Evolutionary conservation across 345 rosid species (phyloP).

Genomic region (Clarkia xantiana): DNA sequence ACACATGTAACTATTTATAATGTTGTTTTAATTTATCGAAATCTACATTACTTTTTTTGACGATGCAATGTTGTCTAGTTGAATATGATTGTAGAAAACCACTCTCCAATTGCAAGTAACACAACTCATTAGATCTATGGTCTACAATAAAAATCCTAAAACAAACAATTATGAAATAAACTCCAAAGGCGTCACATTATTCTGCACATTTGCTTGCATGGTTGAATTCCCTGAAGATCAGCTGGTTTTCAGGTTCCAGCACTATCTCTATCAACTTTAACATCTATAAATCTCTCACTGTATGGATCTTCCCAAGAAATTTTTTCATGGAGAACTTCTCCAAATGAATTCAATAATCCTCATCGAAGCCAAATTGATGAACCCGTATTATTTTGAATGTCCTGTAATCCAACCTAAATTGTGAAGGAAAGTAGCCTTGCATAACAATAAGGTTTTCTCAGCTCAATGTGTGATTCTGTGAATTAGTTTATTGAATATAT

Average conservation of each 20-base stretch:
- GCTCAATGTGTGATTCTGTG: constrained; percentile 6
- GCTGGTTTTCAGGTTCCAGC: constrained; percentile 38
- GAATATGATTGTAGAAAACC: constrained; percentile 71
- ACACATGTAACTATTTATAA: too few relatives aligned
- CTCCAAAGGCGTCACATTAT: constrained; percentile 41
- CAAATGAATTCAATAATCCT: constrained; percentile 57
- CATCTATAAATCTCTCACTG: constrained; percentile 68
- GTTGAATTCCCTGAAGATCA: constrained; percentile 38
- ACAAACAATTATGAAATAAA: constrained; percentile 72
- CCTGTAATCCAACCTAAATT: constrained; percentile 95
- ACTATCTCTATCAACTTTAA: constrained; percentile 35
- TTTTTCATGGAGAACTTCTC: constrained; percentile 54
- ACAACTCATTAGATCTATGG: constrained; percentile 74
- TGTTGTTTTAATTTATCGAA: too few relatives aligned
- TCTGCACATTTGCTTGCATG: constrained; percentile 25
- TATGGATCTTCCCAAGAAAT: constrained; percentile 96
- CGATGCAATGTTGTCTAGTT: too few relatives aligned
- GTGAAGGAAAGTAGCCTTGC: constrained; percentile 95
- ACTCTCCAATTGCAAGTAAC: constrained; percentile 64
- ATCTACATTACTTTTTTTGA: too few relatives aligned
- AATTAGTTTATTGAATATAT: too few relatives aligned
- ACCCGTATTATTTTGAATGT: constrained; percentile 44
- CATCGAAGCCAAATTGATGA: constrained; percentile 82
- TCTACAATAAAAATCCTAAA: constrained; percentile 82
- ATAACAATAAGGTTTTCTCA: constrained; percentile 30